Evolutionary conservation across 129 eudicot genomes (phyloP).

Genomic region (Pseudognaphalium luteoalbum): DNA sequence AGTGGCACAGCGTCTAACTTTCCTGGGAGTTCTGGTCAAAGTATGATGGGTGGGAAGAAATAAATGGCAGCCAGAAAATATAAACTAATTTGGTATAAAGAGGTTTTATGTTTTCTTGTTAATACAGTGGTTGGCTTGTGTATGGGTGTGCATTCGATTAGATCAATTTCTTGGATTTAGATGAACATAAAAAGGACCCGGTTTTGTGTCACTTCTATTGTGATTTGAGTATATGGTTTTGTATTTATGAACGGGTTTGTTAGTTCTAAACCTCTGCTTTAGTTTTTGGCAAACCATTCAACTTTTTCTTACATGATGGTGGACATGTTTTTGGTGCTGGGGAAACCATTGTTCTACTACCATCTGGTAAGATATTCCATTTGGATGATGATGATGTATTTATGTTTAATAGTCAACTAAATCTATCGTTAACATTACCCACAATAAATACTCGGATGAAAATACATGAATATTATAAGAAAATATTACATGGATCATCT

Average conservation of each 20-base stretch:
- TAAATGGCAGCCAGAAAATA: constrained; percentile 10
- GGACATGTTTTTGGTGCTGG: neutral
- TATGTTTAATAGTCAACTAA: no score
- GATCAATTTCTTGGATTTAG: constrained; percentile 11
- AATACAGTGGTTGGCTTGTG: constrained; percentile 22
- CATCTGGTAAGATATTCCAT: no score
- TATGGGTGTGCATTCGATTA: constrained; percentile 15
- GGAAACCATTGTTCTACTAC: no score
- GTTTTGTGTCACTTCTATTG: neutral
- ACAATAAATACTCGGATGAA: no score
- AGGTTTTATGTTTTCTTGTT: constrained; percentile 25
- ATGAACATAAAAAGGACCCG: constrained; percentile 13
- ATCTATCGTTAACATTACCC: no score
- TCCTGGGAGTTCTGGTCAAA: constrained; percentile 38
- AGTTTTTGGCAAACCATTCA: neutral
- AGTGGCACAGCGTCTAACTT: constrained; percentile 47
- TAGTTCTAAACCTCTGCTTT: neutral
- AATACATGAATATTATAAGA: no score
- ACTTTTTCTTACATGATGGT: neutral
- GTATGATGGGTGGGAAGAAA: constrained; percentile 65
- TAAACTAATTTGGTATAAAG: constrained; percentile 11
- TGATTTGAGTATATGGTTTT: constrained; percentile 10
- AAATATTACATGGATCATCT: no score
- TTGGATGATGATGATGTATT: no score
- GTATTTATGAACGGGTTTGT: constrained; percentile 4